Base-by-base conservation (phyloP, 805 yeast genomes). In the Torulaspora franciscae region DNA sequence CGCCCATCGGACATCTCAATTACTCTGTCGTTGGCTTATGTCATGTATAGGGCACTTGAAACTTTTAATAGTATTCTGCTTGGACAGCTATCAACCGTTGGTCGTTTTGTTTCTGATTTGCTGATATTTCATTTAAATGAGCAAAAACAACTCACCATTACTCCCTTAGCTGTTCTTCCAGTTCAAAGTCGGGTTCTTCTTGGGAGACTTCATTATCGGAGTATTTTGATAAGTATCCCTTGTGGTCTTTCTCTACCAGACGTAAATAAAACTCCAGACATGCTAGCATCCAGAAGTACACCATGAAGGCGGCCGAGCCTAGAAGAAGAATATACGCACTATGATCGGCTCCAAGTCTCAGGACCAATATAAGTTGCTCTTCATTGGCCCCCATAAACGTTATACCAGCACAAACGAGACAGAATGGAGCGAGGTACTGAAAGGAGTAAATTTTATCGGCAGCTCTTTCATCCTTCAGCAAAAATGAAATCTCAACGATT, bases 331-430 rank as follows among this genome's bases (percentile, higher is more conserved):
- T 76, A 64, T 91, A 91, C 0, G 95, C 79, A 39, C 91, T 80
- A 56, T 85, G 93, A 65, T 86, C 96, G 3, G 95, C 83, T 1
- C 88, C 86, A 53, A 85, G 71, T 52, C 79, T 80, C 42, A 79
- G 67, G 1, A 90, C 87, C 47, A 87, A 68, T 7, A 66, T 65
- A 56, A 91, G 70, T 61, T 90, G 96, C 62, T 91, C 95, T 61
- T 90, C 96, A 50, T 76, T 90, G 17, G 98, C 98, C 23, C 86
- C 79, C 96, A 90, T 90, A 62, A 91, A 91, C 50, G 86, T 59
- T 6, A 84, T 64, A 1, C 98, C 98, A 1, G 91, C 70, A 51
- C 85, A 77, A 2, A 88, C 76, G 41, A 91, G 70, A 43, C 88
- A 77, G 62, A 88, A 79, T 2, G 96, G 84, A 2, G 98, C 83